Base-by-base conservation (phyloP, 306 rosid species). In the Rosa persica region DNA sequence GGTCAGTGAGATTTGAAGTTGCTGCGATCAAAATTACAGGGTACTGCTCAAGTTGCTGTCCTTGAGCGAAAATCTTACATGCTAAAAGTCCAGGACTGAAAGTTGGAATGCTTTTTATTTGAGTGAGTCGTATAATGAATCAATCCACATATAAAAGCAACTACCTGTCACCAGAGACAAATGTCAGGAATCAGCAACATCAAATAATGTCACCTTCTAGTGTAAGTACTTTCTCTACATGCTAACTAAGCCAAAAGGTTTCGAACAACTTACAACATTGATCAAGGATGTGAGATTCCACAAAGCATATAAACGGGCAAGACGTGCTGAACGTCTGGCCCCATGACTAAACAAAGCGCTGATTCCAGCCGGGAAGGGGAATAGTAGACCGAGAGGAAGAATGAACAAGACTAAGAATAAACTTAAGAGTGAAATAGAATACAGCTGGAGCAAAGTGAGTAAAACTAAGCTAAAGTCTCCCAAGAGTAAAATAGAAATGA, bases 241-340 rank as follows among this genome's bases (percentile, higher is more conserved):
- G 19, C 20, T 61, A 57, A 19, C 40, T 25, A 73, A 72, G 16
- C 61, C 46, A 42, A 10, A 66, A 54, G 75, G 71, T 74, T 62
- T 40, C 72, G 74, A 54, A 81, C 20, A 86, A 91, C 99, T 85
- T 86, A 95, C 99, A 77, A 95, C 98, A 82, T 93, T 92, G 80
- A 91, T 92, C 84, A 95, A 80, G 84, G 99, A 95, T n/a, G 95
- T 89, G 76, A 95, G 81, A 80, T 95, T 95, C 99, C 99, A 95
- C 70, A 95, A 74, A 77, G 98, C 99, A 84, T 95, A 95, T 72
- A 90, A 82, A 72, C 95, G 98, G 42, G 99, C 88, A 71, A 91
- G 97, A 77, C 93, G 96, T 19, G 97, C 97, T 11, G 99, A 88
- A 75, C 87, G 88, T 86, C 86, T 85, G n/a, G 99, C 98, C 82